Percentiles rank a stretch among this genome's conserved stretches.
Conservation (phyloP, 768 basidiomycete genomes). For the Favolaschia claudopus region DNA sequence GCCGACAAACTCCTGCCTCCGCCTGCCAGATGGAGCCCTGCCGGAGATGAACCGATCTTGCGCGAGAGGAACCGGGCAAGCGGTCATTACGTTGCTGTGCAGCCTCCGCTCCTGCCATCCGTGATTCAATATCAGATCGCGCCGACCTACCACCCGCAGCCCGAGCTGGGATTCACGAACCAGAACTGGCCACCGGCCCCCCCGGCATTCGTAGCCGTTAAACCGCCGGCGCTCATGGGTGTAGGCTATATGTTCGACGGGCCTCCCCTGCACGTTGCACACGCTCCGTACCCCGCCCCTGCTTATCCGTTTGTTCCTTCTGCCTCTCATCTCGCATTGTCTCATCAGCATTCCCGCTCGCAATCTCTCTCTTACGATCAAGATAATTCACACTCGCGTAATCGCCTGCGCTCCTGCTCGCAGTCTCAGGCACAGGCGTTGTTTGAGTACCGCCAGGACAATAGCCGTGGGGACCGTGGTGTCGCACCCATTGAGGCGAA, state of each 20-base stretch:
- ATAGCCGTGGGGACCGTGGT: conserved; percentile 51
- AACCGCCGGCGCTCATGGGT: conserved; percentile 42
- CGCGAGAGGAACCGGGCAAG: conserved; percentile 58
- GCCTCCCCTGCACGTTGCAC: conserved; percentile 40
- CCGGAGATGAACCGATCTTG: conserved; percentile 77
- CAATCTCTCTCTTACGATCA: conserved; percentile 64
- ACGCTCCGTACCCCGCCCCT: conserved; percentile 44
- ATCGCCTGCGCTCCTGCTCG: conserved; percentile 67
- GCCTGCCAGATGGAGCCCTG: conserved; percentile 83
- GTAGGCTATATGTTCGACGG: conserved; percentile 50
- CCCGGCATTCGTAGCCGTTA: conserved; percentile 43
- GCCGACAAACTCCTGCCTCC: conserved; percentile 60
- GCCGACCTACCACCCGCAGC: conserved; percentile 40
- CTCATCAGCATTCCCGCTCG: conserved; percentile 62
- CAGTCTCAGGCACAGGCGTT: no score
- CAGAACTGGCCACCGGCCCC: conserved; percentile 48
- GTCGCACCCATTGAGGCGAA: conserved; percentile 45
- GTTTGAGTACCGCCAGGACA: conserved; percentile 60
- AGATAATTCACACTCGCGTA: conserved; percentile 52
- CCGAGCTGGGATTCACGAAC: conserved; percentile 43
- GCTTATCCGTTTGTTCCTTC: conserved; percentile 46
- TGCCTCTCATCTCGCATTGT: conserved; percentile 38
- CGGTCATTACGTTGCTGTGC: conserved; percentile 72
- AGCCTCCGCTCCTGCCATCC: conserved; percentile 53
- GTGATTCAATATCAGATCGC: conserved; percentile 44